Conservation (phyloP, 2,329 filamentous ascomycete species). For the Fusarium ambrosium region DNA sequence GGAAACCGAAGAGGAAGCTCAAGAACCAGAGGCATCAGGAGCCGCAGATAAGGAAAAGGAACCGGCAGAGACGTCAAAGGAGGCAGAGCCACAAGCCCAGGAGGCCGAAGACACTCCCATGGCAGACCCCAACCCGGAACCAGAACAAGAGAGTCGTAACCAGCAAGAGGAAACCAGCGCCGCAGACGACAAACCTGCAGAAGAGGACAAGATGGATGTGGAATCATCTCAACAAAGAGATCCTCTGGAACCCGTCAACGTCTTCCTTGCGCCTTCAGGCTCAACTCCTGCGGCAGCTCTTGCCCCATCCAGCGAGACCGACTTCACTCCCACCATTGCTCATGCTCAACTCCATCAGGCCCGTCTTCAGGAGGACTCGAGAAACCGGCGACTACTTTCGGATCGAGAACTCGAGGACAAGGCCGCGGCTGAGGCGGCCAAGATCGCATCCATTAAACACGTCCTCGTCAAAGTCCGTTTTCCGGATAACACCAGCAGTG, state of each 20-base stretch:
- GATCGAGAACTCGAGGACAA: conserved; percentile 84
- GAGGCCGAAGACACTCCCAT: conserved; percentile 40
- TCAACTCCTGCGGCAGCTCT: conserved; percentile 81
- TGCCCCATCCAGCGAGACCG: conserved; percentile 75
- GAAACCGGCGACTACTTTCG: conserved; percentile 83
- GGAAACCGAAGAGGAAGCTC: conserved; percentile 55
- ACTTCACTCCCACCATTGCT: conserved; percentile 81
- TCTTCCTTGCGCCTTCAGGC: conserved; percentile 84
- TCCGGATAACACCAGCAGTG: conserved; percentile 85
- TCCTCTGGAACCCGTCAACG: conserved; percentile 68
- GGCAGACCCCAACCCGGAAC: conserved; percentile 32
- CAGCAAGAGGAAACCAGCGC: conserved; percentile 11
- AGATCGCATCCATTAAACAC: conserved; percentile 73
- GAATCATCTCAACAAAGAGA: conserved; percentile 45
- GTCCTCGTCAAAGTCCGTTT: conserved; percentile 87
- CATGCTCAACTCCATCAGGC: conserved; percentile 83
- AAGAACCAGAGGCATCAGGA: conserved; percentile 19
- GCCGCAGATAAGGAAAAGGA: conserved; percentile 18
- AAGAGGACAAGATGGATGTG: conserved; percentile 39
- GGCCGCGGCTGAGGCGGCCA: conserved; percentile 74
- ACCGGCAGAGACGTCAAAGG: conserved; percentile 18
- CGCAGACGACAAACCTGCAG: conserved; percentile 35
- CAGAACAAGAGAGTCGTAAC: conserved; percentile 13
- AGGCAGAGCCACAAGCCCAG: conserved; percentile 17
- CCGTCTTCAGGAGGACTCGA: conserved; percentile 70